Evolutionary conservation across 2,329 filamentous ascomycete species (phyloP).

Genomic region (Metarhizium rileyi): DNA sequence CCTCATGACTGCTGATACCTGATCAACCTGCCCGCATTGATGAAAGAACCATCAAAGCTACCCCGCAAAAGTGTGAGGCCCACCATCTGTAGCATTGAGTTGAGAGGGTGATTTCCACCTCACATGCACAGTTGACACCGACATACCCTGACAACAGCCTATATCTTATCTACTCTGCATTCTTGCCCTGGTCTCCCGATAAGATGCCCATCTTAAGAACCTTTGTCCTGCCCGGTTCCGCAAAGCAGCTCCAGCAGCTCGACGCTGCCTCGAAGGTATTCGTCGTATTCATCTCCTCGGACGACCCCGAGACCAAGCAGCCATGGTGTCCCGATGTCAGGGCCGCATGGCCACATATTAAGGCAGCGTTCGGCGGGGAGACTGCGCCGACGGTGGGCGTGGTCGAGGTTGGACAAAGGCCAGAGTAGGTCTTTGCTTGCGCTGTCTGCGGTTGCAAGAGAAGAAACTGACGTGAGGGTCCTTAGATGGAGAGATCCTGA

Average conservation of each 20-base stretch:
- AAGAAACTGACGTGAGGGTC: not conserved
- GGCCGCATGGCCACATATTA: conserved; percentile 23
- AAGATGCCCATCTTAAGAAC: conserved; percentile 7
- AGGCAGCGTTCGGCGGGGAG: conserved; percentile 18
- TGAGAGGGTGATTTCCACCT: no score
- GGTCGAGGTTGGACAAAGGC: conserved; percentile 25
- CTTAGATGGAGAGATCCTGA: conserved; percentile 23
- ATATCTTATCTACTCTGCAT: no score
- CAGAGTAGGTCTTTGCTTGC: conserved; percentile 19
- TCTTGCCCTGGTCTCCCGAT: not conserved
- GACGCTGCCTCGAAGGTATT: conserved; percentile 11
- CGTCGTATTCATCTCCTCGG: conserved; percentile 26
- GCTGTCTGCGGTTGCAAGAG: not conserved
- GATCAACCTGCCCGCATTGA: no score
- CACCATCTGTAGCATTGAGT: no score
- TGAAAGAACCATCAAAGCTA: no score
- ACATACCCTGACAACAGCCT: no score
- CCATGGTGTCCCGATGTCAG: conserved; percentile 31
- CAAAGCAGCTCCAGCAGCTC: conserved; percentile 2
- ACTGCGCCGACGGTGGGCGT: conserved; percentile 17
- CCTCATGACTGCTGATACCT: no score
- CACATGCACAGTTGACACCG: no score
- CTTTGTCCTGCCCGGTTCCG: conserved; percentile 2
- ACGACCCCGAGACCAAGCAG: conserved; percentile 23
- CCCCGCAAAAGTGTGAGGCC: not conserved